Conservation (phyloP, 108 stramenopile genomes). For the Pseudonitzschia pungens region DNA sequence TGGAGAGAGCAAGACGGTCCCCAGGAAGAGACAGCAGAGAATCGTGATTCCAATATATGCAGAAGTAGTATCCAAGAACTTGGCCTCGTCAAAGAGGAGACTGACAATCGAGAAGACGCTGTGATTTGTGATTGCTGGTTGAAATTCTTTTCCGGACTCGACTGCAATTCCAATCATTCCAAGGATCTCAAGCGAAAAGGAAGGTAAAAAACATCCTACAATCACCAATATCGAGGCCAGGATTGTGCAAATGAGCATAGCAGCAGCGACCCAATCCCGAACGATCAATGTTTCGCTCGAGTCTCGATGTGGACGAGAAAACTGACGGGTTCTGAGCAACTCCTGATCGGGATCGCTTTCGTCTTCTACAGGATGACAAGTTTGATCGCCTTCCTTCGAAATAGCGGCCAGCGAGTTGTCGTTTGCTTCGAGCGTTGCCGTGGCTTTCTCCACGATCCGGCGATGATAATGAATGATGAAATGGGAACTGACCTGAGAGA, state of each 20-base stretch:
- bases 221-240: constrained; percentile 45
- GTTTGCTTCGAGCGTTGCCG: neutral
- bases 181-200: constrained; percentile 63
- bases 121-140: constrained; percentile 51
- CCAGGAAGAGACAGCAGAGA: constrained; percentile 51
- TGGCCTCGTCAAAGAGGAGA: constrained; percentile 71
- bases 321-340: neutral
- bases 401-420: neutral
- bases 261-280: constrained; percentile 35
- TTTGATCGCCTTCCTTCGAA: neutral
- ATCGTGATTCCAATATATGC: constrained; percentile 63
- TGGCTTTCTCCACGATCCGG: constrained; percentile 32
- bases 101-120: constrained; percentile 54
- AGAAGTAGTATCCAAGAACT: constrained; percentile 44
- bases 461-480: constrained; percentile 83
- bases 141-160: constrained; percentile 68
- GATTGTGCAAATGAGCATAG: constrained; percentile 21
- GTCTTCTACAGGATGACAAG: neutral
- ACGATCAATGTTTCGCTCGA: constrained; percentile 29
- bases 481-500: constrained; percentile 78
- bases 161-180: constrained; percentile 75
- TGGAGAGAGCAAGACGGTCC: constrained; percentile 69
- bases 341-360: neutral
- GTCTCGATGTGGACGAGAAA: constrained; percentile 38
- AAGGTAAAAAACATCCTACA: constrained; percentile 52